Evolutionary conservation across 73 alveolate genomes (phyloP).

Genomic region (Paramecium caudatum): DNA sequence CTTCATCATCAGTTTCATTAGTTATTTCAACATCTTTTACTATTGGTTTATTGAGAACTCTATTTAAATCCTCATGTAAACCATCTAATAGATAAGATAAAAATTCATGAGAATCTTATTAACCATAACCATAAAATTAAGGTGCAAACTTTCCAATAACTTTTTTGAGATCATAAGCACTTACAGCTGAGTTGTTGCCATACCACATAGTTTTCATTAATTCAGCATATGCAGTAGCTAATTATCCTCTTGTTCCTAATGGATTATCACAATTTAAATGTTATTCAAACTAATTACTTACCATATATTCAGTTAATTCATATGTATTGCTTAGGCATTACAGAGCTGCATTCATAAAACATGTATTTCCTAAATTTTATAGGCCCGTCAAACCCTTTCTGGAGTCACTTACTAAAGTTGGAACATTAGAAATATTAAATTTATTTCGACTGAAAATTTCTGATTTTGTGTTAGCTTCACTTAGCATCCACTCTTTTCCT

Average conservation of each 20-base stretch:
- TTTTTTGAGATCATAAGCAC: slow-evolving; percentile 87
- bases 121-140: slow-evolving; percentile 79
- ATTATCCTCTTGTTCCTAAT: slow-evolving; percentile 81
- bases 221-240: slow-evolving; percentile 86
- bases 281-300: slow-evolving; percentile 52
- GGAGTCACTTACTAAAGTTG: slow-evolving; percentile 16
- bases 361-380: slow-evolving; percentile 89
- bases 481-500: slow-evolving; percentile 35
- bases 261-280: slow-evolving; percentile 68
- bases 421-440: slow-evolving; percentile 49
- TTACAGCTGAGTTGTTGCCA: slow-evolving; percentile 81
- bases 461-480: slow-evolving; percentile 29
- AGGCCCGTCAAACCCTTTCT: slow-evolving; percentile 85
- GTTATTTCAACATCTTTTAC: slow-evolving; percentile 84
- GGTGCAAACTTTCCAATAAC: slow-evolving; percentile 83
- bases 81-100: slow-evolving; percentile 85
- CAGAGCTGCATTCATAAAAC: slow-evolving; percentile 89
- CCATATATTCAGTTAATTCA: slow-evolving; percentile 85
- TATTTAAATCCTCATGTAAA: slow-evolving; percentile 90
- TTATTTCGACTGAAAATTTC: not conserved
- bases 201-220: slow-evolving; percentile 91
- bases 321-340: slow-evolving; percentile 88
- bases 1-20: slow-evolving; percentile 78
- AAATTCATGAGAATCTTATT: slow-evolving; percentile 92
- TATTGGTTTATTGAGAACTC: slow-evolving; percentile 85